phyloP scores from a whole-genome alignment of 116 monocot species.

The Zostera marina region DNA sequence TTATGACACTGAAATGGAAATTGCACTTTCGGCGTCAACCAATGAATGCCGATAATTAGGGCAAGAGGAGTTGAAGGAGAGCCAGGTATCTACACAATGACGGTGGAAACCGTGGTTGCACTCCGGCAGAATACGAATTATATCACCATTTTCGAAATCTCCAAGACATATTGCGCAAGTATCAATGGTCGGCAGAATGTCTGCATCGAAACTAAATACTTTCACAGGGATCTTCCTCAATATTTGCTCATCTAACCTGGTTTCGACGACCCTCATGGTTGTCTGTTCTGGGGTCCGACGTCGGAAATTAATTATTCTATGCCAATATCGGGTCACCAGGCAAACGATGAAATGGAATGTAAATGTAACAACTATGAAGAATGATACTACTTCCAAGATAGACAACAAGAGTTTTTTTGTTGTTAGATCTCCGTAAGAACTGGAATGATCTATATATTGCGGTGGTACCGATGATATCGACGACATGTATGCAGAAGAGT shows the following conservation, averaged over 20 bases:
- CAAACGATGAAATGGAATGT: conserved; percentile 55
- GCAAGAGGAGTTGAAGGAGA: conserved; percentile 37
- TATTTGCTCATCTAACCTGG: conserved; percentile 34
- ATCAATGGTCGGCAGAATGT: conserved; percentile 19
- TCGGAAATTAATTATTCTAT: conserved; percentile 19
- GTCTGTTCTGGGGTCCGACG: conserved; percentile 17
- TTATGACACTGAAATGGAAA: no score
- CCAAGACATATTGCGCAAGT: conserved; percentile 44
- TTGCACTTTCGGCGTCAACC: no score
- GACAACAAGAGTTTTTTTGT: no score
- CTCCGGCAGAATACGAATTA: conserved; percentile 33
- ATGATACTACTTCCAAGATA: no score
- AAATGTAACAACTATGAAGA: no score
- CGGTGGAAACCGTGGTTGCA: conserved; percentile 53
- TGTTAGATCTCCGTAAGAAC: no score
- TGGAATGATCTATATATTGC: no score
- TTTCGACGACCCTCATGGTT: conserved; percentile 7
- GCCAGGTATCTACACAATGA: conserved; percentile 56
- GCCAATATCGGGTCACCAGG: conserved; percentile 38
- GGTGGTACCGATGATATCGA: no score
- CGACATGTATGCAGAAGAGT: no score
- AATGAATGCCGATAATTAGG: conserved; percentile 43
- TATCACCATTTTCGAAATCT: conserved; percentile 51
- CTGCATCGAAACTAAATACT: conserved; percentile 14
- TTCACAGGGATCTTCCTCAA: conserved; percentile 33